Evolutionary conservation across 1,139 yeast species (phyloP).

Genomic region (Spencermartinsiella ligniputridi): DNA sequence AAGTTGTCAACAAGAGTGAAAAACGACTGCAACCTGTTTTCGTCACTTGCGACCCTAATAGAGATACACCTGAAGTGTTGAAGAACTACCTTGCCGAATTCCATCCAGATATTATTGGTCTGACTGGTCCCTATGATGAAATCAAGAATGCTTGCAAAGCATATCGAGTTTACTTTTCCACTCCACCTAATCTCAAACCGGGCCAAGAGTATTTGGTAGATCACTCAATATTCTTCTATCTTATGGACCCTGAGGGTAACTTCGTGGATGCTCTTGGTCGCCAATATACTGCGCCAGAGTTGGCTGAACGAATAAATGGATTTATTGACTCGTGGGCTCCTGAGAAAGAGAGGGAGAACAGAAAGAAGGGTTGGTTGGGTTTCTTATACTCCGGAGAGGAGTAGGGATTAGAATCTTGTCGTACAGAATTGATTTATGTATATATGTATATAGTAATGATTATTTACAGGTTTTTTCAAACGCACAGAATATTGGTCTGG

Average conservation of each 20-base stretch:
- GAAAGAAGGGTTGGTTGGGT: conserved; percentile 6
- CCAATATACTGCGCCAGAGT: conserved; percentile 75
- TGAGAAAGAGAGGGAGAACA: conserved; percentile 21
- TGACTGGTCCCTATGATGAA: conserved; percentile 85
- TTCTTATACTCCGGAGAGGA: conserved; percentile 4
- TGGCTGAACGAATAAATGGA: conserved; percentile 70
- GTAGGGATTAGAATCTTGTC: neutral
- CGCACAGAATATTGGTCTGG: too few species aligned
- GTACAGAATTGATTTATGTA: neutral
- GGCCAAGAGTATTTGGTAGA: conserved; percentile 96
- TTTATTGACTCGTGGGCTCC: conserved; percentile 79
- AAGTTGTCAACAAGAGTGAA: conserved; percentile 49
- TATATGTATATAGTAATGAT: neutral
- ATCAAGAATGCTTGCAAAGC: conserved; percentile 80
- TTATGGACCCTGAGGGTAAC: conserved; percentile 96
- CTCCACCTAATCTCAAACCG: conserved; percentile 88
- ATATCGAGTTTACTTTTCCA: conserved; percentile 89
- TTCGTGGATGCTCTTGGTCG: conserved; percentile 93
- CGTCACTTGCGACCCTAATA: conserved; percentile 93
- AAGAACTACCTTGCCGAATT: conserved; percentile 78
- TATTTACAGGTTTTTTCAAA: too few species aligned
- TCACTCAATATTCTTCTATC: conserved; percentile 91
- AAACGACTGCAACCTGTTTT: conserved; percentile 67
- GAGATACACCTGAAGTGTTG: conserved; percentile 82
- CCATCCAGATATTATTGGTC: conserved; percentile 81